Base-by-base conservation (phyloP, 306 rosid genomes). In the Senna siamea region DNA sequence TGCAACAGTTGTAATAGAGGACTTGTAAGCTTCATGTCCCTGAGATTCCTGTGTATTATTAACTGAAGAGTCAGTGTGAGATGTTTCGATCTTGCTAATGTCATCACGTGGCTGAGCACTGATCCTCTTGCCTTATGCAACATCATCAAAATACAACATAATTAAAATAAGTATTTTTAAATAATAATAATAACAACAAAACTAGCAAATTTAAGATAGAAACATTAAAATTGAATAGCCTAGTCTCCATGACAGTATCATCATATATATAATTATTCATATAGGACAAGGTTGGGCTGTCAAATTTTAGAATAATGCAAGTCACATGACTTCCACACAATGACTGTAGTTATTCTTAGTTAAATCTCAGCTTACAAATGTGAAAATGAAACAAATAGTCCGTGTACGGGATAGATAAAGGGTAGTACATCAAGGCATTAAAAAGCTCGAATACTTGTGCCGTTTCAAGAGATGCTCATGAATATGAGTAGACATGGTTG, bases 1-100 rank as follows among this genome's bases (percentile, higher is more conserved):
- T 54, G 90, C 93, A 47, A 88, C 97, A 64, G 82, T 83, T 83
- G 84, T 87, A 75, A 87, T 77, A 5, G 98, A 87, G 32, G 99
- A 84, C 40, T 19, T 80, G 87, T 77, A 82, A 69, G 66, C 52
- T 65, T 84, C 83, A 0, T 60, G 66, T 50, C 55, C 91, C 76
- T 81, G 76, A 22, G 79, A 32, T 63, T 75, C 81, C 28, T 72
- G 71, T 17, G 66, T 40, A 65, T 65, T 58, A 48, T 54, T 47
- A 26, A 34, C 60, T 10, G 78, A 72, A 52, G 44, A 7, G 5
- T 65, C 69, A 70, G 46, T 35, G 9, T 59, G 72, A 50, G 79
- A 79, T 30, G 18, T 64, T 19, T 80, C 80, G 65, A 51, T 34
- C 10, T 75, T 61, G 74, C 60, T 44, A 63, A 32, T 70, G 30